Conservation (phyloP, 2,329 filamentous ascomycete species). For the Ceratocystis cacaofunesta region DNA sequence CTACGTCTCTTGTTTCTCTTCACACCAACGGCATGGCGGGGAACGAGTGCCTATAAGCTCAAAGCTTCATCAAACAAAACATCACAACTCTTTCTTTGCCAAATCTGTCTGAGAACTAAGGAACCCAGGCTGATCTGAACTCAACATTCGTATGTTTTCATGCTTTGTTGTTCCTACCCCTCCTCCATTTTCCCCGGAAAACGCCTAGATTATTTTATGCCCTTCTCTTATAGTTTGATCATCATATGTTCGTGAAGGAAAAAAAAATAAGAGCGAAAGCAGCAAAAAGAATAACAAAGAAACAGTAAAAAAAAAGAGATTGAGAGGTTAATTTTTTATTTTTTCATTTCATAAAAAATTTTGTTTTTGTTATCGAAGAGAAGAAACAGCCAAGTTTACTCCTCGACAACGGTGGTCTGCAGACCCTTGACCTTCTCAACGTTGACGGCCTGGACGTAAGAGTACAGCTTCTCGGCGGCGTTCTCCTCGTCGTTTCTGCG, state of each 20-base stretch:
- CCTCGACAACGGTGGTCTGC: conserved; percentile 74
- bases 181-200: neutral
- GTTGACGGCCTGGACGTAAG: conserved; percentile 98
- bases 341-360: conserved; percentile 21
- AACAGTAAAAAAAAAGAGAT: conserved; percentile 10
- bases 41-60: neutral
- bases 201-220: neutral
- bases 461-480: conserved; percentile 99
- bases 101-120: conserved; percentile 1
- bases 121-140: neutral
- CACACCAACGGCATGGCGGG: too few relatives aligned
- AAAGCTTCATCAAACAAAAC: neutral
- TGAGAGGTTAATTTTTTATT: conserved; percentile 19
- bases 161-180: neutral
- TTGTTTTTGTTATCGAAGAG: conserved; percentile 21
- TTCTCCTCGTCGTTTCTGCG: conserved; percentile 99
- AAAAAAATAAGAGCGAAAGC: neutral
- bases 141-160: neutral
- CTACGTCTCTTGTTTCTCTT: too few relatives aligned
- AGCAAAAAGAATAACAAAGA: conserved; percentile 9
- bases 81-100: conserved; percentile 1
- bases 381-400: conserved; percentile 31
- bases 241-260: neutral
- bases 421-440: conserved; percentile 99
- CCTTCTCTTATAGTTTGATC: neutral